Conservation (phyloP, 208 protist species). For the Crithidia sp. region DNA sequence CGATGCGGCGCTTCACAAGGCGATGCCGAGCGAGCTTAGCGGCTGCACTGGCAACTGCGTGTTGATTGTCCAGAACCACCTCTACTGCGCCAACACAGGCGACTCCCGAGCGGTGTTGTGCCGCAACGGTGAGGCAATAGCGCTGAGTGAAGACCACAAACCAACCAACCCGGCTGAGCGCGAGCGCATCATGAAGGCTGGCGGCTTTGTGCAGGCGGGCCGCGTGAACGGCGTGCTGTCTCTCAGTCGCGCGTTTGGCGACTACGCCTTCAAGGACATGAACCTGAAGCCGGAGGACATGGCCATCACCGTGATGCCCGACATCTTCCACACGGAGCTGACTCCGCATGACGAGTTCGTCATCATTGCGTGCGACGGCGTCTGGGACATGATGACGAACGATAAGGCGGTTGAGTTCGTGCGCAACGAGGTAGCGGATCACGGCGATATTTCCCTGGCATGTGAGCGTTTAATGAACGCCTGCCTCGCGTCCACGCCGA, state of each 20-base stretch:
- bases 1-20: slow-evolving; percentile 72
- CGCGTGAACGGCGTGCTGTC: slow-evolving; percentile 95
- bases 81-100: slow-evolving; percentile 95
- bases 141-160: slow-evolving; percentile 96
- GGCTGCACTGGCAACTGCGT: slow-evolving; percentile 87
- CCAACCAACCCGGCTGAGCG: slow-evolving; percentile 84
- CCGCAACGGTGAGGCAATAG: slow-evolving; percentile 81
- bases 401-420: slow-evolving; percentile 91
- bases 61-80: slow-evolving; percentile 82
- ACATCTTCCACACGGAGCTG: slow-evolving; percentile 79
- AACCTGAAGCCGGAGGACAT: slow-evolving; percentile 74
- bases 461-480: slow-evolving; percentile 88
- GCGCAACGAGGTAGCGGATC: slow-evolving; percentile 82
- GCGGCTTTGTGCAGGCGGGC: slow-evolving; percentile 89
- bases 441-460: slow-evolving; percentile 82
- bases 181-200: slow-evolving; percentile 87
- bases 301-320: slow-evolving; percentile 76
- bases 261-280: slow-evolving; percentile 92
- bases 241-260: slow-evolving; percentile 95
- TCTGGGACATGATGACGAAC: slow-evolving; percentile 94
- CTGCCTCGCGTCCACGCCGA: slow-evolving; percentile 73
- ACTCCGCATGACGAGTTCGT: slow-evolving; percentile 91
- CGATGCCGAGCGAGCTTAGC: slow-evolving; percentile 78
- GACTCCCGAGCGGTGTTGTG: slow-evolving; percentile 93
- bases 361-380: slow-evolving; percentile 93